A percentile compares a stretch with the other conserved stretches of the same genome.
Conservation (phyloP, 2,329 filamentous ascomycete genomes). For the Juglanconis sp. region DNA sequence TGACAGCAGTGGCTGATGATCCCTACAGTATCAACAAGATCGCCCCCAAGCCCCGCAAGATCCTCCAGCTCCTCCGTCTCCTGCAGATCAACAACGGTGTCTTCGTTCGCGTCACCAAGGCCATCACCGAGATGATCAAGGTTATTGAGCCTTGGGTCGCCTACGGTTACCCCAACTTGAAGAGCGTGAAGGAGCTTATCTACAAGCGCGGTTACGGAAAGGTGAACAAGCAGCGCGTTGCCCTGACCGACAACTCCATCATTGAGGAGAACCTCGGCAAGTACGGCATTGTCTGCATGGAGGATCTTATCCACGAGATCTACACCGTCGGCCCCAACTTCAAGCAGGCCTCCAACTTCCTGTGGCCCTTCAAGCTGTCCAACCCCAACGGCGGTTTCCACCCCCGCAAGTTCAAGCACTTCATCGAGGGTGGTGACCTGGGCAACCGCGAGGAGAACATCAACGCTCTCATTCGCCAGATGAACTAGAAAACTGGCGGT, state of each 20-base stretch:
- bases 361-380: conserved; percentile 99
- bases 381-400: conserved; percentile 98
- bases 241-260: conserved; percentile 95
- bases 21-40: conserved; percentile 98
- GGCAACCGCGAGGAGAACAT: conserved; percentile 99
- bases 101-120: conserved; percentile 94
- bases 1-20: conserved; percentile 15
- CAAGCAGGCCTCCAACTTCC: conserved; percentile 99
- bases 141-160: conserved; percentile 98
- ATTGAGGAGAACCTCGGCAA: conserved; percentile 96
- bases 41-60: conserved; percentile 99
- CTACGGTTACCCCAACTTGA: conserved; percentile 99
- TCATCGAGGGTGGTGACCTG: conserved; percentile 95
- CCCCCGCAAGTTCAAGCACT: conserved; percentile 97
- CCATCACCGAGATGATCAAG: conserved; percentile 94
- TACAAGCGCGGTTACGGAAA: conserved; percentile 99
- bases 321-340: conserved; percentile 98
- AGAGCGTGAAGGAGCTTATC: conserved; percentile 97
- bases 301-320: conserved; percentile 99
- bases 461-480: conserved; percentile 93
- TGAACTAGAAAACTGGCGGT: conserved; percentile 69
- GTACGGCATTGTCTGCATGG: conserved; percentile 98
- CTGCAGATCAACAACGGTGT: conserved; percentile 99
- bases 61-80: conserved; percentile 97
- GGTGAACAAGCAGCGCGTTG: conserved; percentile 95